Base-by-base conservation (phyloP, 2,329 filamentous ascomycete species). In the Aspergillus vadensis region DNA sequence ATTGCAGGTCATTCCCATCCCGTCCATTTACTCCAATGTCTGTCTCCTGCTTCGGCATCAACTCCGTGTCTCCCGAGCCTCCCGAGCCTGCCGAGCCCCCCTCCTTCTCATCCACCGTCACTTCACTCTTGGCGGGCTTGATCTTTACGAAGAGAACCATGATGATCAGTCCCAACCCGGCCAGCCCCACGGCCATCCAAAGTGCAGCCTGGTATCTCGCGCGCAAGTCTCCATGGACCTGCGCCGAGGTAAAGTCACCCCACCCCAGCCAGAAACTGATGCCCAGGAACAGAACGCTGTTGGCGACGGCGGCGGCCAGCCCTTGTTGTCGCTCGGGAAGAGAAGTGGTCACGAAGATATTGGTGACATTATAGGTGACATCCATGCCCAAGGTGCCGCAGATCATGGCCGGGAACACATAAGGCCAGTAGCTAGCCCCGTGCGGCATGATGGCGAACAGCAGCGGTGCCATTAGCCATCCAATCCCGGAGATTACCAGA, bases 271-370 rank as follows among this genome's bases (percentile, higher is more conserved):
- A 86, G 55, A 92, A 81, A 1, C 89, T 88, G 68, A 92, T 88
- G 9, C 88, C 88, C 8, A 93, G 80, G 68, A 91, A 90, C 30
- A 92, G 72, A 2, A 91, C 76, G 51, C 85, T 87, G 75, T 90
- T 91, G 69, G 90, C 87, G 49, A 92, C 74, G 0, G 86, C 89
- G 1, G 90, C 89, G 0, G 89, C 90, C 0, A 91, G 79, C 0
- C 89, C 90, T 71, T 94, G 91, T 53, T 86, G 81, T 12, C 84
- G 81, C 4, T 81, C 80, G 0, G 90, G 88, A 63, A 92, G 79
- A 14, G 84, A 85, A 0, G 89, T 92, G 0, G 89, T 92, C 72
- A 92, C 89, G 75, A 91, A 93, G 61, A 93, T 84, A 68, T 90
- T 92, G 17, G 87, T 85, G 1, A 92, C 84, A 69, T 89, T 91